Evolutionary conservation across 2,329 filamentous ascomycete species (phyloP), one percentile per base, ranked within the genome.

Genomic region (Didymellaceae sp.): DNA sequence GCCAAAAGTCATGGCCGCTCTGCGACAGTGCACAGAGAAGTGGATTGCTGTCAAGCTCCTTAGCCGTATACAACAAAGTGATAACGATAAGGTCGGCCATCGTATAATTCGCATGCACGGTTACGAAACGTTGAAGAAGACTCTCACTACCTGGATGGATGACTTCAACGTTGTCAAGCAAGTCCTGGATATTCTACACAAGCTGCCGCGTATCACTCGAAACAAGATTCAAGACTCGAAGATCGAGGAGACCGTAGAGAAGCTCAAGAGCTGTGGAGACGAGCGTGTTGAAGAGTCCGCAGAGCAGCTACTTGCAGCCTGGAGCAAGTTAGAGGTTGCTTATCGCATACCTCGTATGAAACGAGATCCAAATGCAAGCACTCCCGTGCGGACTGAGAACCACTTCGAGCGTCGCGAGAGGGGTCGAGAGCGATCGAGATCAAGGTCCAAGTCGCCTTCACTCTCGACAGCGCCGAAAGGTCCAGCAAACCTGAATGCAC

Each of bases 21-120:
- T 99, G 52, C 92, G 96, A 86, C 93, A 97, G 73, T 96, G 91
- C 81, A 96, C 96, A 75, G 94, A 99, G 80, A 97, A 97, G 75
- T 99, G 94, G 94, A 97, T 99, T 73, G 91, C 90, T 2, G 91
- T 97, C 75, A 97, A 97, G 76, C 80, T 99, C 48, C 83, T 99
- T 52, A 84, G 87, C 61, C 92, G 94, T 43, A 91, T 99, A 55
- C 90, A 96, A 74, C 83, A 84, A 31, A 92, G 89, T 68, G 84
- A 93, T 39, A 91, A 97, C 62, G 91, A 96, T 67, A 86, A 86
- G 57, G 90, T 97, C 47, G 86, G 90, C 54, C 90, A 94, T 73
- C 86, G 88, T 43, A 91, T 97, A 30, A 89, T 97, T 68, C 90
- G 90, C 65, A 95, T 97, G 88, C 94, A 97, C 77, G 94, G 93